These are phyloP conservation scores for thale cress (Arabidopsis thaliana) DNA, from an alignment of 345 rosid species.

Conservation along the genomic window DNA sequence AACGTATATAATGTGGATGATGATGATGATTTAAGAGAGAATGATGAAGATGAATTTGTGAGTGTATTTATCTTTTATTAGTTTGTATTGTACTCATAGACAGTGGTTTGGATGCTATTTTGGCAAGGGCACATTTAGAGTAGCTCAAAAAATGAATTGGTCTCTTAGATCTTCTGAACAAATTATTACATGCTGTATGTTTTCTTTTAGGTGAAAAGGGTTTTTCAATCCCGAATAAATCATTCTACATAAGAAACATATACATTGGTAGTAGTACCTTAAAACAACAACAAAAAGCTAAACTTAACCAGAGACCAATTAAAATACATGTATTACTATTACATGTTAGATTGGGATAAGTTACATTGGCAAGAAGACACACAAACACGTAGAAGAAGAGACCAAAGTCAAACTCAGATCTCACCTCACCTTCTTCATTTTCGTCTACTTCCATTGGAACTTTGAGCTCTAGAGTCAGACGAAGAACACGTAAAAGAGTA, in stretches of 20 bases:
- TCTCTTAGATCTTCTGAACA: neutral
- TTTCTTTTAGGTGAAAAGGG: neutral
- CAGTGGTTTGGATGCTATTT: neutral
- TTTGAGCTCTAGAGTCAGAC: constrained; percentile 76
- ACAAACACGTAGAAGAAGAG: constrained; percentile 23
- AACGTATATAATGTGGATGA: constrained; percentile 33
- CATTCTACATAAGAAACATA: constrained; percentile 14
- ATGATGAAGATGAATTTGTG: constrained; percentile 28
- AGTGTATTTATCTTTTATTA: constrained; percentile 17
- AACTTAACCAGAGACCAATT: constrained; percentile 22
- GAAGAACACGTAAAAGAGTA: constrained; percentile 69
- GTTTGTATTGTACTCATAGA: constrained; percentile 24
- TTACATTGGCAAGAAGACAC: constrained; percentile 30
- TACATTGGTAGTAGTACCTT: neutral
- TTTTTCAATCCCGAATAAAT: constrained; percentile 13
- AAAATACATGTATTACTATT: constrained; percentile 31
- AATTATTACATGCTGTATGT: neutral
- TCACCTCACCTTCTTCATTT: constrained; percentile 30
- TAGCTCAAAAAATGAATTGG: constrained; percentile 1
- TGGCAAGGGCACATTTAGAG: neutral
- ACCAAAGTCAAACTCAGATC: constrained; percentile 29
- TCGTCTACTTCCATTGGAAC: constrained; percentile 61
- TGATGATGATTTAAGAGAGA: neutral
- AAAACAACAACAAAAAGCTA: neutral
- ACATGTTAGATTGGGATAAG: constrained; percentile 26